These are phyloP conservation scores for Suillus plorans DNA, from an alignment of 768 basidiomycete genomes.

Conservation along the genomic window DNA sequence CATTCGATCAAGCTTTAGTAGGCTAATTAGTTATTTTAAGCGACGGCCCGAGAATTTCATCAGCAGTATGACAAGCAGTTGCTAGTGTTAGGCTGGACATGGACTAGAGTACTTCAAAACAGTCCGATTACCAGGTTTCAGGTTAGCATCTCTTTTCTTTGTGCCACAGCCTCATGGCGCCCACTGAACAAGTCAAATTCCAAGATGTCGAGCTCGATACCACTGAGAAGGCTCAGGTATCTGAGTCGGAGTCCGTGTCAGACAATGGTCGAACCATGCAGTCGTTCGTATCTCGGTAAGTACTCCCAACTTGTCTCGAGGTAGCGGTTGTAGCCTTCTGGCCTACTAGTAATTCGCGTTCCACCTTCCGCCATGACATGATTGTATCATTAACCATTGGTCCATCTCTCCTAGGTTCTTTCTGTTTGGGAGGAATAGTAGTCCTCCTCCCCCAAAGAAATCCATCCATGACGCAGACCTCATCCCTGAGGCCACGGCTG, in stretches of 20 bases:
- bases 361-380: not conserved
- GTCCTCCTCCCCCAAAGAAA: slow-evolving; percentile 41
- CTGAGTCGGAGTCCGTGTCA: not conserved
- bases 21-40: not conserved
- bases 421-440: not conserved
- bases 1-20: no score
- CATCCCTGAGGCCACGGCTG: slow-evolving; percentile 68
- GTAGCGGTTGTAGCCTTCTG: not conserved
- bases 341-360: not conserved
- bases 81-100: not conserved
- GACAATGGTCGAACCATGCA: not conserved
- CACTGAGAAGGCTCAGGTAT: not conserved
- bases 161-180: not conserved
- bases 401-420: slow-evolving; percentile 6
- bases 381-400: not conserved
- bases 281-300: not conserved
- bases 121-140: not conserved
- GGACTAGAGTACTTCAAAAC: not conserved
- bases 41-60: not conserved
- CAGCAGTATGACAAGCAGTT: not conserved
- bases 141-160: not conserved
- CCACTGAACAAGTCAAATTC: not conserved
- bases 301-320: not conserved
- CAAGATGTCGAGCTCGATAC: not conserved
- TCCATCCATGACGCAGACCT: slow-evolving; percentile 60